These are phyloP conservation scores for Globisporangium okanoganense DNA, from an alignment of 352 stramenopile species.

Conservation along the genomic window DNA sequence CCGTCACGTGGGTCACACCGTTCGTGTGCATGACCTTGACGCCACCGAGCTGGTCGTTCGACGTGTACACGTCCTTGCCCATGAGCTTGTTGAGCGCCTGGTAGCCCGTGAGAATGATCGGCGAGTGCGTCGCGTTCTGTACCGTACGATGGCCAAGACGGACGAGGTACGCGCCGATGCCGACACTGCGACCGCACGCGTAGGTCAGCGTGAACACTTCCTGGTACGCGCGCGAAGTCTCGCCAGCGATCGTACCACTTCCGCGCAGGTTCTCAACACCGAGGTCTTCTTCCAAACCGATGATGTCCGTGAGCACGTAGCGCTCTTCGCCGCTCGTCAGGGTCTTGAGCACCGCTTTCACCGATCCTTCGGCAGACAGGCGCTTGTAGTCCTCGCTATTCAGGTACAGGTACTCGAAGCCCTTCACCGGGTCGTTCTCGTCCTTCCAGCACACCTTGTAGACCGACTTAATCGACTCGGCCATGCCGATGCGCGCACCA, in stretches of 20 bases:
- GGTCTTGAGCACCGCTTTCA: slow-evolving; percentile 78
- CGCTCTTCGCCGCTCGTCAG: slow-evolving; percentile 72
- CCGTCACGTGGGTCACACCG: slow-evolving; percentile 97
- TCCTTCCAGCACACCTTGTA: slow-evolving; percentile 99
- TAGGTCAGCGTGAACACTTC: slow-evolving; percentile 99
- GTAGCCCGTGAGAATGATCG: slow-evolving; percentile 99
- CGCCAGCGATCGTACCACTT: slow-evolving; percentile 98
- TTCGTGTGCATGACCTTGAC: slow-evolving; percentile 99
- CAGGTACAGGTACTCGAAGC: slow-evolving; percentile 99
- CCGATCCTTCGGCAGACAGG: slow-evolving; percentile 87
- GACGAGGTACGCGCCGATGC: slow-evolving; percentile 99
- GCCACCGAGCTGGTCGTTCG: slow-evolving; percentile 99
- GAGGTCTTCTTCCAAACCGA: slow-evolving; percentile 97
- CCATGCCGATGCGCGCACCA: slow-evolving; percentile 97
- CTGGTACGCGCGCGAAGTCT: slow-evolving; percentile 98
- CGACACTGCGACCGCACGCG: slow-evolving; percentile 98
- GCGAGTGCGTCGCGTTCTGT: slow-evolving; percentile 96
- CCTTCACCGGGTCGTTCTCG: slow-evolving; percentile 93
- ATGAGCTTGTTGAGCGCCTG: slow-evolving; percentile 99
- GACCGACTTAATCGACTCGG: slow-evolving; percentile 97
- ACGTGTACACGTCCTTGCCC: slow-evolving; percentile 99
- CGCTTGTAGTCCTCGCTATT: slow-evolving; percentile 93
- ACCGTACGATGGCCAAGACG: slow-evolving; percentile 99
- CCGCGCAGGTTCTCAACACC: slow-evolving; percentile 99
- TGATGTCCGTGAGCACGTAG: slow-evolving; percentile 97